A percentile compares a stretch with the other conserved stretches of the same genome.
These are phyloP conservation scores for Tuber melanosporum DNA, from an alignment of 495 filamentous ascomycete species.

Conservation along the genomic window DNA sequence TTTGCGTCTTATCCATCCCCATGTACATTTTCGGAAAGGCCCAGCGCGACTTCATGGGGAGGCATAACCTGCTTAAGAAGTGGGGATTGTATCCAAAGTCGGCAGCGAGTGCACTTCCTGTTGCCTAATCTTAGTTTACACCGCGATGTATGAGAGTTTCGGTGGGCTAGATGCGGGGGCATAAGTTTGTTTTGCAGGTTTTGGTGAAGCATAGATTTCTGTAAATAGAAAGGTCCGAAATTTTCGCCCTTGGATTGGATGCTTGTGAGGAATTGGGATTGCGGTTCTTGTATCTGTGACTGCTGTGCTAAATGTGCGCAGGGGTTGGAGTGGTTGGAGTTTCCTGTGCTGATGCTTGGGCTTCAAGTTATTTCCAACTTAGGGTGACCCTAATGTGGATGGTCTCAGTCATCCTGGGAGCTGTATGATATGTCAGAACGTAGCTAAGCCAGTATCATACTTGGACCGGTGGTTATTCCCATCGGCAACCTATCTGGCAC, in stretches of 20 bases:
- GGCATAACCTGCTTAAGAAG: constrained; percentile 35
- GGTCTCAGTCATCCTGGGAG: background rate
- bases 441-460: background rate
- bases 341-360: background rate
- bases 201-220: background rate
- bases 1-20: constrained; percentile 43
- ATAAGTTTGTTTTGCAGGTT: background rate
- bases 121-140: constrained; percentile 9
- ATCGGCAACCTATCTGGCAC: too few species aligned
- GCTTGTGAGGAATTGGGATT: background rate
- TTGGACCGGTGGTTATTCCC: too few species aligned
- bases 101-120: constrained; percentile 6
- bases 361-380: background rate
- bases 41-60: constrained; percentile 34
- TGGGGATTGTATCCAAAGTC: constrained; percentile 38
- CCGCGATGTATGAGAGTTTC: background rate
- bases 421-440: background rate
- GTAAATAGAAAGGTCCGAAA: background rate
- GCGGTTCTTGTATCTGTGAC: background rate
- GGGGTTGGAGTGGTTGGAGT: background rate
- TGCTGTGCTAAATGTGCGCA: background rate
- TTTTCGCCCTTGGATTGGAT: background rate
- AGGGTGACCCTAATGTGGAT: background rate
- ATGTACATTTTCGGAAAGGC: constrained; percentile 48
- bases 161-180: background rate